Base-by-base conservation (phyloP, 257 asterid genomes). In the Solanum habrochaites region DNA sequence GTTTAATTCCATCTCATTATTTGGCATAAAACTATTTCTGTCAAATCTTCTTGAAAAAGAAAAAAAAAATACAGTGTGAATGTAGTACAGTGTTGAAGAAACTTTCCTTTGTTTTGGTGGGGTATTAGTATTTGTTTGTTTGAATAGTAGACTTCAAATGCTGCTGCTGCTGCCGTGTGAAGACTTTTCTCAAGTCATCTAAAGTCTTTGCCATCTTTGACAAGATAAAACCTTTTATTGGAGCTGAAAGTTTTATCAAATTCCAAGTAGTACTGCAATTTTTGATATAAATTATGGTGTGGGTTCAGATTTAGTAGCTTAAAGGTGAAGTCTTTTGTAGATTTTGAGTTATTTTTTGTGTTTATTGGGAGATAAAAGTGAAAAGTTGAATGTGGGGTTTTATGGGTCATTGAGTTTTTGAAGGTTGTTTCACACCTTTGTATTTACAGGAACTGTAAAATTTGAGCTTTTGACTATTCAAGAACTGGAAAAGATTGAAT, bases 81-180 rank as follows among this genome's bases (percentile, higher is more conserved):
- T 21, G 58, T 20, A 18, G 35, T n/a, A 23, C 1, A 27, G 29
- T 49, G 69, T 49, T 49, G 45, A 0, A 81, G 45, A 81, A 81
- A 49, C 29, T 81, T 81, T 67, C 67, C 6, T 37, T 37, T 37
- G 82, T 37, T 37, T 89, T 40, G 35, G 85, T 82, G 64, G 88
- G 87, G 69, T 74, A 27, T 73, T 69, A 10, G 12, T 32, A 32
- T 32, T 69, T 56, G 66, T 56, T 56, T 56, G 64, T 56, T 56
- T 58, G 78, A 82, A 27, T 69, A 81, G 70, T 70, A 60, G 73
- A 80, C 88, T 62, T 40, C 14, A 73, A 58, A 40, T 20, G 32
- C 16, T 56, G 62, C 62, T 37, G 88, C 37, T 35, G 39, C 23
- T 74, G 89, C 88, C 87, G 90, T 82, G 88, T 88, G 87, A 88